Evolutionary conservation across 768 basidiomycete genomes (phyloP).

Genomic region (Psilocybe cubensis): DNA sequence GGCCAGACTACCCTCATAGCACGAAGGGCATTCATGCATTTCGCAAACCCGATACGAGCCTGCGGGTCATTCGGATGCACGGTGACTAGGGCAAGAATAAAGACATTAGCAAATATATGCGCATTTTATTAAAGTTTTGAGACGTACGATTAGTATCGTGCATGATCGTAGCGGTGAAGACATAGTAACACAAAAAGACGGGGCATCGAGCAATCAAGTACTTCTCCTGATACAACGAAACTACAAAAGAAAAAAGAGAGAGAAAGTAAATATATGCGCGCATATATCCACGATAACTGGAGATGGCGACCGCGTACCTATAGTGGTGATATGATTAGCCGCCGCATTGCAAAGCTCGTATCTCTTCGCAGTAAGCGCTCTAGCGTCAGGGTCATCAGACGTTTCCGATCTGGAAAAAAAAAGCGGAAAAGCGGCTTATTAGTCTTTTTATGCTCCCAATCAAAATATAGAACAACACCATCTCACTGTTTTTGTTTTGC

Average conservation of each 20-base stretch:
- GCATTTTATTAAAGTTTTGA: background rate
- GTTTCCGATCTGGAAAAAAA: slow-evolving; percentile 36
- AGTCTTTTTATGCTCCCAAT: background rate
- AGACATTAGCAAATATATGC: background rate
- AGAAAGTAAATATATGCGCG: background rate
- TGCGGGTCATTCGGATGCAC: slow-evolving; percentile 71
- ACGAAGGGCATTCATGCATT: slow-evolving; percentile 68
- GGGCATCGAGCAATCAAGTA: slow-evolving; percentile 65
- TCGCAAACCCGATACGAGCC: slow-evolving; percentile 61
- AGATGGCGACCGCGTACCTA: slow-evolving; percentile 46
- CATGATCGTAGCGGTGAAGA: slow-evolving; percentile 82
- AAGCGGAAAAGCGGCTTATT: background rate
- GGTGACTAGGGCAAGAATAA: slow-evolving; percentile 49
- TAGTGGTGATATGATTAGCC: slow-evolving; percentile 78
- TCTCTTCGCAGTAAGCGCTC: slow-evolving; percentile 59
- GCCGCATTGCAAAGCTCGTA: slow-evolving; percentile 77
- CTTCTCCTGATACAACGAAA: slow-evolving; percentile 61
- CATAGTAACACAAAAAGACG: slow-evolving; percentile 77
- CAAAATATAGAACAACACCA: background rate
- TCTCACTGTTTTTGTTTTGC: slow-evolving; percentile 44
- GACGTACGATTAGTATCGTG: slow-evolving; percentile 73
- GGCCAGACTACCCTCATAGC: slow-evolving; percentile 78
- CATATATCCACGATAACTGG: background rate
- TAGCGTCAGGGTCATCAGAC: slow-evolving; percentile 54
- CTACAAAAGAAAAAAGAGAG: slow-evolving; percentile 30